A percentile compares a stretch with the other conserved stretches of the same genome.
Evolutionary conservation across 306 rosid genomes (phyloP).

Genomic region (Acacia confusa): DNA sequence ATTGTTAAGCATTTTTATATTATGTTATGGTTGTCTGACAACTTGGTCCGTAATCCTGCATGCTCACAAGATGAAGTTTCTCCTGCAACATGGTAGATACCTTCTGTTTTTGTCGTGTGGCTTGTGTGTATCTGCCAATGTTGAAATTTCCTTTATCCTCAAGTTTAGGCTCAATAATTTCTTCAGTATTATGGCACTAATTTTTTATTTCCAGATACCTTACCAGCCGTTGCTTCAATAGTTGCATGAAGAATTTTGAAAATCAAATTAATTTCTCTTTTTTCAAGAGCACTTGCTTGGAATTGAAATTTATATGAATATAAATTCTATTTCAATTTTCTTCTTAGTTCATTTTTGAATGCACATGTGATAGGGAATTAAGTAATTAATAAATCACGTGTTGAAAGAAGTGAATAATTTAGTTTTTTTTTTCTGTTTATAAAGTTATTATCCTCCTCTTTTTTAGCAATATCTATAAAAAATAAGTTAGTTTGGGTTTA

Average conservation of each 20-base stretch:
- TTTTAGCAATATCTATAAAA: neutral
- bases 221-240: neutral
- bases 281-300: too few relatives aligned
- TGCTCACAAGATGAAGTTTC: constrained; percentile 8
- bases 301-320: neutral
- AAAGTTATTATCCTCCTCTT: neutral
- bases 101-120: constrained; percentile 14
- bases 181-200: neutral
- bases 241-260: neutral
- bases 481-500: neutral
- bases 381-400: neutral
- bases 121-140: neutral
- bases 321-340: neutral
- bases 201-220: neutral
- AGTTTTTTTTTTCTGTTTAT: neutral
- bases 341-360: neutral
- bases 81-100: neutral
- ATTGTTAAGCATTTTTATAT: constrained; percentile 1
- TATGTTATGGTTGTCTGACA: neutral
- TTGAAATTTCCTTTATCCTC: neutral
- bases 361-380: neutral
- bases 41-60: neutral
- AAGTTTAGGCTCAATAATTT: neutral
- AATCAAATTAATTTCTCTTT: neutral
- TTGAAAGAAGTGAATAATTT: neutral